Percentiles rank a stretch among this genome's conserved stretches.
phyloP scores from a whole-genome alignment of 2,329 filamentous ascomycete genomes.

The Calonectria pseudoreteaudii region DNA sequence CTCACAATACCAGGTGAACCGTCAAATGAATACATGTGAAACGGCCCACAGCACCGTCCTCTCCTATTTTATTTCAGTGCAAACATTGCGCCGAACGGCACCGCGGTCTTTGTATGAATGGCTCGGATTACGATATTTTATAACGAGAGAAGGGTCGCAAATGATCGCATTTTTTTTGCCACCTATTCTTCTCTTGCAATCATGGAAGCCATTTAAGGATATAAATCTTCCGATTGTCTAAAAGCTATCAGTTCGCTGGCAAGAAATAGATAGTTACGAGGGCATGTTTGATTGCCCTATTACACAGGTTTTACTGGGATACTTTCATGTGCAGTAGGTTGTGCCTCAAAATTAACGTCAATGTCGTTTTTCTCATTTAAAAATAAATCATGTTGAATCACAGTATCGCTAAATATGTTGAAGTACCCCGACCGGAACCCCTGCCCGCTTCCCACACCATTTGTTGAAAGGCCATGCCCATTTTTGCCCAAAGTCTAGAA shows the following conservation, averaged over 20 bases:
- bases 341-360: not conserved
- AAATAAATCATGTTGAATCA: conserved; percentile 17
- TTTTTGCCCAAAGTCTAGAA: conserved; percentile 38
- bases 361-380: not conserved
- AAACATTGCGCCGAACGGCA: too few relatives aligned
- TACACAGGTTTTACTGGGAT: not conserved
- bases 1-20: too few relatives aligned
- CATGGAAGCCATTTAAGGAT: not conserved
- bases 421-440: conserved; percentile 17
- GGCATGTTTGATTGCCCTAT: not conserved
- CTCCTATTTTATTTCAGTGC: too few relatives aligned
- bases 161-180: not conserved
- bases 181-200: not conserved
- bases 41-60: too few relatives aligned
- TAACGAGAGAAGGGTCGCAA: not conserved
- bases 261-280: not conserved
- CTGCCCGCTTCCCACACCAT: conserved; percentile 35
- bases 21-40: too few relatives aligned
- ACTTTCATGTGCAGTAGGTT: not conserved
- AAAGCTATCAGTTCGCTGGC: not conserved
- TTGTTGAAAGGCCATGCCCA: conserved; percentile 45
- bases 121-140: too few relatives aligned
- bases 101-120: not conserved
- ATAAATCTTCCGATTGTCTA: not conserved
- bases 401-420: conserved; percentile 19